These are phyloP conservation scores for Colletotrichum euphorbiae DNA, from an alignment of 2,329 filamentous ascomycete genomes.

Conservation along the genomic window DNA sequence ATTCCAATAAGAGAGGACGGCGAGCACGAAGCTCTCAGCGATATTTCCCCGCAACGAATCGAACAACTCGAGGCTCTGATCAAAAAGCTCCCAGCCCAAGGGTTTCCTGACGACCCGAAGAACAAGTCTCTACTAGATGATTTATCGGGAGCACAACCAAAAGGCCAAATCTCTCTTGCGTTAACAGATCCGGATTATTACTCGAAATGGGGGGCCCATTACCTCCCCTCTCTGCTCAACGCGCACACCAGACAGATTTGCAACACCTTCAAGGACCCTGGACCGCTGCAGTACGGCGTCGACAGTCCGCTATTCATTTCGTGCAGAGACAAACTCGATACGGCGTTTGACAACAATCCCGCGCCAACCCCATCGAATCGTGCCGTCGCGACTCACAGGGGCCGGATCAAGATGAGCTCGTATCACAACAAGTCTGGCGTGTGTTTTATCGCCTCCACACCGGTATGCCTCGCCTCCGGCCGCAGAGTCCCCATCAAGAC, in stretches of 20 bases:
- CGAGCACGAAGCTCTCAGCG: conserved; percentile 49
- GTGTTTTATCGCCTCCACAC: conserved; percentile 66
- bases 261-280: conserved; percentile 72
- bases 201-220: conserved; percentile 67
- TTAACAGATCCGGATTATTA: conserved; percentile 54
- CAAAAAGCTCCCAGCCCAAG: conserved; percentile 49
- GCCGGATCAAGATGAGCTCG: conserved; percentile 52
- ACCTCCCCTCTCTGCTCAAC: conserved; percentile 66
- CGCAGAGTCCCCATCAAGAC: conserved; percentile 53
- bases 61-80: conserved; percentile 49
- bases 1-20: conserved; percentile 52
- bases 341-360: conserved; percentile 60
- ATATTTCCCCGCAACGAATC: neutral
- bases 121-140: conserved; percentile 64
- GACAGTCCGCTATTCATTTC: conserved; percentile 63
- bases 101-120: conserved; percentile 49
- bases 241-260: conserved; percentile 69
- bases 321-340: conserved; percentile 62
- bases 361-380: conserved; percentile 54
- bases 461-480: conserved; percentile 58
- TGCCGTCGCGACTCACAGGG: neutral
- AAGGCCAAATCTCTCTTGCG: conserved; percentile 64
- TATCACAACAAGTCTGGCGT: conserved; percentile 57
- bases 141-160: conserved; percentile 54
- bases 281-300: conserved; percentile 65